Evolutionary conservation across 192 early-diverging fungal genomes (phyloP).

Genomic region (Haplosporangium gracile): DNA sequence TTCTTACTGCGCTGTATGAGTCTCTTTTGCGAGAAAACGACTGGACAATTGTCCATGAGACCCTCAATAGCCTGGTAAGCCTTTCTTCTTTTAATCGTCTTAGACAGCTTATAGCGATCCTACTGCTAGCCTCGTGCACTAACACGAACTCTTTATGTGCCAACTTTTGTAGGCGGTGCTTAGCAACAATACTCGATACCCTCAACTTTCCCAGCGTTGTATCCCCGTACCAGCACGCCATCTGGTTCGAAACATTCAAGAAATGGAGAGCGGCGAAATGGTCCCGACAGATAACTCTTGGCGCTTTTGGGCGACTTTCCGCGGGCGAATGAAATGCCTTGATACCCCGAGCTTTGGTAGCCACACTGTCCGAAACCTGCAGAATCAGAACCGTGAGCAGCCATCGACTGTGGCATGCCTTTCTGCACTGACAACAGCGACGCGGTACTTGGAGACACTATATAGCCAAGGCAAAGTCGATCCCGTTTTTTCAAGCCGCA

Average conservation of each 20-base stretch:
- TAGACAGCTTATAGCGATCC: not conserved
- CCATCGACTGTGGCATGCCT: constrained; percentile 26
- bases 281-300: not conserved
- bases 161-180: not conserved
- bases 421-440: constrained; percentile 1
- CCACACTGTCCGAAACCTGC: constrained; percentile 7
- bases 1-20: constrained; percentile 3
- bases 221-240: constrained; percentile 10
- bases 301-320: constrained; percentile 10
- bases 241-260: not conserved
- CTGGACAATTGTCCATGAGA: constrained; percentile 17
- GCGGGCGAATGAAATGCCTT: not conserved
- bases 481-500: not conserved
- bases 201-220: not conserved
- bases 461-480: not conserved
- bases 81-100: not conserved
- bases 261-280: not conserved
- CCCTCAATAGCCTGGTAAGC: constrained; percentile 33
- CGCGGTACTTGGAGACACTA: constrained; percentile 13
- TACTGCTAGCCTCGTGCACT: not conserved
- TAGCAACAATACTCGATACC: not conserved
- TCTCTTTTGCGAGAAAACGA: constrained; percentile 14
- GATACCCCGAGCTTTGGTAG: not conserved
- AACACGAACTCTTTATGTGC: not conserved
- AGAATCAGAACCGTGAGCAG: not conserved